Conservation (phyloP, 108 stramenopile species). For the Skeletonema menzelii region DNA sequence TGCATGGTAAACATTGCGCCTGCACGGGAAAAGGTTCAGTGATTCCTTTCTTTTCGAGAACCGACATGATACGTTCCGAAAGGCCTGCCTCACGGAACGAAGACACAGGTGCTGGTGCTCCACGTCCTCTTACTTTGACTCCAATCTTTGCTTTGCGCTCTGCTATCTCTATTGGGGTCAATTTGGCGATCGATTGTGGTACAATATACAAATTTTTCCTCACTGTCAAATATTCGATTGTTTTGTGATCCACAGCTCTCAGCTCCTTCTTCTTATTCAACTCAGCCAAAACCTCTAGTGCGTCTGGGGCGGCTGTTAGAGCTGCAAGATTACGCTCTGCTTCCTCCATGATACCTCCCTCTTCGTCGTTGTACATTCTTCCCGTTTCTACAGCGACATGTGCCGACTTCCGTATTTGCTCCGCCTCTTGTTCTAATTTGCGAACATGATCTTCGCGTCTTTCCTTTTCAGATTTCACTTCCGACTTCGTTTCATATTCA, state of each 20-base stretch:
- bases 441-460: slow-evolving; percentile 76
- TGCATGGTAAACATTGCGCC: slow-evolving; percentile 96
- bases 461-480: slow-evolving; percentile 82
- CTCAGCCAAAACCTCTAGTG: slow-evolving; percentile 90
- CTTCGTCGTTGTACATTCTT: slow-evolving; percentile 76
- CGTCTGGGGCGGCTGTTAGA: slow-evolving; percentile 77
- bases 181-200: slow-evolving; percentile 73
- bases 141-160: slow-evolving; percentile 75
- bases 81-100: slow-evolving; percentile 93
- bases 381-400: slow-evolving; percentile 69
- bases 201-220: slow-evolving; percentile 95
- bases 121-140: slow-evolving; percentile 89
- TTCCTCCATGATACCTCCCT: slow-evolving; percentile 93
- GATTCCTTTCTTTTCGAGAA: slow-evolving; percentile 72
- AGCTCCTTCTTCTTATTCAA: slow-evolving; percentile 95
- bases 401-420: slow-evolving; percentile 55
- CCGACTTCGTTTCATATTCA: slow-evolving; percentile 51
- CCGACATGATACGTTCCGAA: slow-evolving; percentile 78
- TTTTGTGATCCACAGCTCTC: slow-evolving; percentile 91
- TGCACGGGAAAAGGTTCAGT: slow-evolving; percentile 94
- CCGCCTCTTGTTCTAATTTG: slow-evolving; percentile 70
- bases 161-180: slow-evolving; percentile 71
- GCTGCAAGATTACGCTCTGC: slow-evolving; percentile 84
- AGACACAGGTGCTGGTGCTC: slow-evolving; percentile 91
- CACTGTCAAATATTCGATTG: slow-evolving; percentile 88